Evolutionary conservation across 306 rosid species (phyloP), one percentile per base, ranked within the genome.

Genomic region (Canavalia gladiata): DNA sequence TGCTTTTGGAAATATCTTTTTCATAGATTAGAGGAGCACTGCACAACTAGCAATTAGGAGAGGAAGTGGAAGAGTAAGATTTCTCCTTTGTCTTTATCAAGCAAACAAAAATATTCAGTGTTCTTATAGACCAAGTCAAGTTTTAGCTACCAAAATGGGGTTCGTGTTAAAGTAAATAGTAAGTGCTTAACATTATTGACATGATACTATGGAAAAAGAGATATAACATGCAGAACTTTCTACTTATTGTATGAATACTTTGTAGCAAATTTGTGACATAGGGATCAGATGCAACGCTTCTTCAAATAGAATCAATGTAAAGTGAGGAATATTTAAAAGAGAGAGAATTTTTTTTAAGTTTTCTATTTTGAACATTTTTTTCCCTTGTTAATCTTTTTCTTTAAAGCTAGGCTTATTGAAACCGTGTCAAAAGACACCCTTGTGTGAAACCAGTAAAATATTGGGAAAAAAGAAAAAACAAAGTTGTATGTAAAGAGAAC

Each of bases 1-100:
- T 67, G 68, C 82, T 50, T 74, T 43, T 60, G 3, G 89, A 87
- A 67, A 51, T 79, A 7, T 68, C 88, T 47, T 90, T 85, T 82
- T 90, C 84, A 54, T 78, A 93, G 64, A 93, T 82, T 79, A 90
- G 88, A 54, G 96, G 97, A 58, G 90, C 92, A 8, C 91, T 87
- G 9, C 78, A 50, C 75, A 91, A 73, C 96, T 91, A 68, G 30
- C 18, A 74, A 78, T 49, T 58, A 72, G n/a, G 68, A 42, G 64
- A 78, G 33, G 67, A n/a, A 76, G 51, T 37, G 33, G 66, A 66
- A 43, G 45, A 42, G 45, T 75, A 58, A 75, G 78, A 41, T 4
- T 58, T 30, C 57, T 43, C 5, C 43, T 42, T 43, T 58, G 28
- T 18, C 0, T 12, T 12, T 71, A 34, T 70, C n/a, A 71, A 71